Percentiles rank a stretch among this genome's conserved stretches.
Conservation (phyloP, 2,329 filamentous ascomycete species). For the Colletotrichum liaoningense region DNA sequence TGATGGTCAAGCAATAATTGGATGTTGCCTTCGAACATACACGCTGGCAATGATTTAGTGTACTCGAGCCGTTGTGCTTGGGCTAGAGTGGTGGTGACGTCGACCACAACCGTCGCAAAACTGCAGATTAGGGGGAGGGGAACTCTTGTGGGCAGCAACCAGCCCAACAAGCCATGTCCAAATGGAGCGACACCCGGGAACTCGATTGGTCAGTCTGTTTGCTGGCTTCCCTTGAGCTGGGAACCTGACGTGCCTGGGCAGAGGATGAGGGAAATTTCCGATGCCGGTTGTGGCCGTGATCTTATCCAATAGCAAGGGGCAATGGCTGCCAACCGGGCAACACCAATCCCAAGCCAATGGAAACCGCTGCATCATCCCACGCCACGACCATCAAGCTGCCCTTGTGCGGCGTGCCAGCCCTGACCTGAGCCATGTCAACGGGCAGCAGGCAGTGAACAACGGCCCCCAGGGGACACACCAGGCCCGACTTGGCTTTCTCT, state of each 20-base stretch:
- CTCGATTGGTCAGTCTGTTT: constrained; percentile 14
- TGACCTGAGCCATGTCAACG: neutral
- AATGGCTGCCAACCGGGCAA: constrained; percentile 7
- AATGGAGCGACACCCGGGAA: constrained; percentile 4
- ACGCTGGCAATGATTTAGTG: neutral
- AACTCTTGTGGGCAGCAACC: neutral
- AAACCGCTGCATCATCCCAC: constrained; percentile 29
- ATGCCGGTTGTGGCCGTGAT: constrained; percentile 15
- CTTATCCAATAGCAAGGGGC: constrained; percentile 10
- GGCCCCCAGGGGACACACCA: neutral
- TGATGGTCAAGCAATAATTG: neutral
- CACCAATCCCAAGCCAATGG: constrained; percentile 25
- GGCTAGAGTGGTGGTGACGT: constrained; percentile 4
- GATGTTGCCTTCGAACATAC: neutral
- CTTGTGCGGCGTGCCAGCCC: neutral
- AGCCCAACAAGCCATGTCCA: neutral
- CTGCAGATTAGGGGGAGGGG: neutral
- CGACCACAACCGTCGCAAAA: neutral
- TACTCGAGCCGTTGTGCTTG: neutral
- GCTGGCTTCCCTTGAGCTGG: neutral
- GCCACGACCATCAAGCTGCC: neutral
- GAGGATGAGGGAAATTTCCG: constrained; percentile 29
- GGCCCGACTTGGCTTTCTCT: neutral
- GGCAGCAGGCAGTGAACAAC: neutral
- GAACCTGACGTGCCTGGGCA: neutral